Base-by-base conservation (phyloP, 164 flowering plant species). In the Piper longum region DNA sequence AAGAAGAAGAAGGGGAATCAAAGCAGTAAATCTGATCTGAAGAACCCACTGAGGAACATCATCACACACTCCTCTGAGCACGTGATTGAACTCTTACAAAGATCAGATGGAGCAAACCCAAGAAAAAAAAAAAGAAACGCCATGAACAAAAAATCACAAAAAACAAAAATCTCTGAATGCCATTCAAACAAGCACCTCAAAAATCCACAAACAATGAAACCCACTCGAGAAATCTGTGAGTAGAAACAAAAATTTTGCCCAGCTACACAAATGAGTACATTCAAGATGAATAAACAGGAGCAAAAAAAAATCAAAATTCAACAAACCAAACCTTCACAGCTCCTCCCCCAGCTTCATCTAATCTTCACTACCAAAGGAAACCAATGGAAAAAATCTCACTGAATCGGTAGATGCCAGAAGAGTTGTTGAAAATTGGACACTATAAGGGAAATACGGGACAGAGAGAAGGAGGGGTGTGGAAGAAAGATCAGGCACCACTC, bases 401-500 rank as follows among this genome's bases (percentile, higher is more conserved):
- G 42, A 55, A 26, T 43, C 57, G 58, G 19, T 7, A 18, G 19
- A 48, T 52, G 41, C 18, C 56, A 17, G 68, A 16, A 56, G 51
- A 62, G 36, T 59, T 45, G 61, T 43, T 62, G 55, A 58, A 44
- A 43, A 48, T 59, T 59, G 41, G 36, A 66, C 55, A 55, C 57
- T 39, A 67, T 56, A 60, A 54, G 58, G 19, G 41, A 17, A 48
- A 57, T 43, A n/a, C 62, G 19, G 3, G 43, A 62, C 51, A 73
- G 64, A 44, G 48, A 54, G 54, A 59, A 51, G 44, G 54, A 4
- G 43, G 41, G 41, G 59, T 51, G 65, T 43, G 67, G 18, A 62
- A 65, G 62, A 66, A 12, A 16, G 56, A 77, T 79, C 66, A 68
- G 79, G 75, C 83, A 83, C 87, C 84, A 83, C 84, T 80, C 87